Evolutionary conservation across 805 yeast species (phyloP), one percentile per base, ranked within the genome.

Genomic region (Cyberlindnera japonica): DNA sequence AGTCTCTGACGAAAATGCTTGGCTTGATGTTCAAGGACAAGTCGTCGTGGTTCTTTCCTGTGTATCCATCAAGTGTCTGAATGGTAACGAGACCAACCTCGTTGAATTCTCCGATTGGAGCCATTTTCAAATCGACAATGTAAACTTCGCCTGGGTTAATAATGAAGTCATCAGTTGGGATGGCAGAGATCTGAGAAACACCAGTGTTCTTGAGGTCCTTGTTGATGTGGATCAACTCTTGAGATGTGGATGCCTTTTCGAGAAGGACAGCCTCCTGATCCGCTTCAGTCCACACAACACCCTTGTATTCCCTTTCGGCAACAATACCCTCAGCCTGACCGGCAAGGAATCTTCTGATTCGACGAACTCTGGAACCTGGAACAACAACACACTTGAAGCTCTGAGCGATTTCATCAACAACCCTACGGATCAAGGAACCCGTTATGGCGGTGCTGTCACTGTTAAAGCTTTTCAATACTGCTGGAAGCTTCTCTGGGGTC

Each of bases 261-360:
- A 82, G 65, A 43, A 84, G 67, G 18, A 60, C 57, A 27, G 70
- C 69, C 65, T 85, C 95, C 65, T 84, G 93, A 62, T 84, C 84
- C 27, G 81, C 71, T 65, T 85, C 95, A 39, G 83, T 74, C 95
- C 95, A 85, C 20, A 75, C 83, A 40, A 90, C 95, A 58, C 96
- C 96, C 64, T 91, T 90, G 66, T 84, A 86, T 50, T 87, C 96
- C 58, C 81, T 76, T 68, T 91, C 99, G 27, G 90, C 91, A 49
- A 89, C 93, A 40, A 89, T 70, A 59, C 89, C 93, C 58, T 88
- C 95, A 44, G 90, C 82, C 70, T 93, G 99, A 39, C 99, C 99
- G 28, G 95, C 95, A 58, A 93, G 76, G 56, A 91, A 93, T 59
- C 98, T 78, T 69, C 96, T 78, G 43, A 90, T 74, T 62, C 96